These are phyloP conservation scores for Thelephora ganbajun DNA, from an alignment of 768 basidiomycete genomes.

Conservation along the genomic window DNA sequence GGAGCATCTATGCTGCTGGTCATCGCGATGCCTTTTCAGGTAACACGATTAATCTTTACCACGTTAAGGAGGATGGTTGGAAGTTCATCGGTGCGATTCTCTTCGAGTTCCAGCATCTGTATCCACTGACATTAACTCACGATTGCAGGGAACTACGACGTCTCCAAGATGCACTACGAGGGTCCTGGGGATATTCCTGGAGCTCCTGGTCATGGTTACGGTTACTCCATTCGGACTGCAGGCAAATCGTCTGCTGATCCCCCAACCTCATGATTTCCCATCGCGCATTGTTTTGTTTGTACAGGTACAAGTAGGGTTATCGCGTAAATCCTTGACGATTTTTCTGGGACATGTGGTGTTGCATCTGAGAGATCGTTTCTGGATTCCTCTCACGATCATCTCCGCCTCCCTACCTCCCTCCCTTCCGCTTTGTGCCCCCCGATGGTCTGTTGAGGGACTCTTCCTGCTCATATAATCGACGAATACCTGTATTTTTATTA, in stretches of 20 bases:
- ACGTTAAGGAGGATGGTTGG: slow-evolving; percentile 93
- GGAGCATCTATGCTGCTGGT: slow-evolving; percentile 93
- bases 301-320: background rate
- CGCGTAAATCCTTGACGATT: too few species aligned
- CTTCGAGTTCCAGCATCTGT: background rate
- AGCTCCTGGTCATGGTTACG: slow-evolving; percentile 55
- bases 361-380: too few species aligned
- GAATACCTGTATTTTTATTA: background rate
- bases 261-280: slow-evolving; percentile 13
- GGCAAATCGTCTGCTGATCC: slow-evolving; percentile 41
- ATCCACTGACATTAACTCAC: slow-evolving; percentile 4
- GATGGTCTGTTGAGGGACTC: too few species aligned
- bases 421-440: too few species aligned
- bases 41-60: slow-evolving; percentile 92
- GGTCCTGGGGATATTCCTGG: slow-evolving; percentile 61
- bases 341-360: too few species aligned
- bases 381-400: too few species aligned
- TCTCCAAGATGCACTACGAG: slow-evolving; percentile 84
- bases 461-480: background rate
- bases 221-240: slow-evolving; percentile 60
- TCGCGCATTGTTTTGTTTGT: background rate
- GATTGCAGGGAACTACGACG: slow-evolving; percentile 75
- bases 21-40: slow-evolving; percentile 95
- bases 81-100: slow-evolving; percentile 73
- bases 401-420: too few species aligned